A percentile compares a stretch with the other conserved stretches of the same genome.
These are phyloP conservation scores for Fraxinus sp. DNA, from an alignment of 305 asterid genomes.

Conservation along the genomic window DNA sequence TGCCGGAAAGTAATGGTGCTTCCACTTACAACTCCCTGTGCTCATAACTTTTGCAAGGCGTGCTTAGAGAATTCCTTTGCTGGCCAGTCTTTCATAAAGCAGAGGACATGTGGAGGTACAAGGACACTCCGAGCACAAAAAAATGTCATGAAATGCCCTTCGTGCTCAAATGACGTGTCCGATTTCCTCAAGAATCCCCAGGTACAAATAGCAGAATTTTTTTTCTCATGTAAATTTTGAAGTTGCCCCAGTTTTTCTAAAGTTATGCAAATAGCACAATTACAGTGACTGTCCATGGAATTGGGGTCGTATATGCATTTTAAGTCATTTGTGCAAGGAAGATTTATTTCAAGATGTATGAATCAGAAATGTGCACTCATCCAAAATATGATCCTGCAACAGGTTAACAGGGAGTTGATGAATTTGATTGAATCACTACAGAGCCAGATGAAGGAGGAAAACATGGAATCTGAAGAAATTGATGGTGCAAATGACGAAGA, in stretches of 20 bases:
- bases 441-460: slow-evolving; percentile 58
- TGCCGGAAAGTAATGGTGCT: slow-evolving; percentile 74
- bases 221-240: neutral
- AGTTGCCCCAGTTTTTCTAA: neutral
- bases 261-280: neutral
- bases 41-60: slow-evolving; percentile 85
- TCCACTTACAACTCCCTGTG: slow-evolving; percentile 91
- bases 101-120: slow-evolving; percentile 69
- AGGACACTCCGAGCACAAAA: slow-evolving; percentile 76
- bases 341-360: slow-evolving; percentile 15
- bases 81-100: slow-evolving; percentile 62
- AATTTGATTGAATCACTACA: slow-evolving; percentile 63
- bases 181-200: slow-evolving; percentile 84
- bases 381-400: slow-evolving; percentile 23
- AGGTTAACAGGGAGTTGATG: slow-evolving; percentile 89
- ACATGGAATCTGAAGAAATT: slow-evolving; percentile 31
- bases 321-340: neutral
- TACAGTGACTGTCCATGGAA: neutral
- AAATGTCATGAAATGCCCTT: slow-evolving; percentile 81
- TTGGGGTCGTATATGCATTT: neutral
- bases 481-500: slow-evolving; percentile 30
- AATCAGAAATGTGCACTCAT: neutral
- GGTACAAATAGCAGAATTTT: slow-evolving; percentile 34
- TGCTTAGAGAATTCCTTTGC: slow-evolving; percentile 81
- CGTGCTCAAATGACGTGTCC: slow-evolving; percentile 66